Base-by-base conservation (phyloP, 805 yeast genomes). In the Grigorovia yakushimaensis region DNA sequence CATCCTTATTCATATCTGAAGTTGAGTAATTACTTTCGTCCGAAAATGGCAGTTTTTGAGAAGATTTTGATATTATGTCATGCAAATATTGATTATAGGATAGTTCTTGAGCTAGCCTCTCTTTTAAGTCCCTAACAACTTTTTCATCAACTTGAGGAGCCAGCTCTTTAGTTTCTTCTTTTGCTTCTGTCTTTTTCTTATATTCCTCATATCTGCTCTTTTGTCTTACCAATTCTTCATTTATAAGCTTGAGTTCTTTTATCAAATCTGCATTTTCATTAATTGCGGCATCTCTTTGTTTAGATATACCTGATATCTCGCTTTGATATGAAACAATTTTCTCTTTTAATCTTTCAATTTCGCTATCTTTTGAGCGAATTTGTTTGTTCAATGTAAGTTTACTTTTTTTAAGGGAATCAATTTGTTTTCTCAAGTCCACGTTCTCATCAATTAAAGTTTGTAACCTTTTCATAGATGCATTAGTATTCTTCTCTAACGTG, bases 361-460 rank as follows among this genome's bases (percentile, higher is more conserved):
- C 73, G 8, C 50, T 49, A 36, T 69, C 70, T 44, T 68, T 73
- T 5, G 60, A 54, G 18, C 60, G 54, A 18, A 73, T 53, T 7
- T 67, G 65, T 4, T 60, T 58, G 30, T 59, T 68, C 41, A 67
- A 60, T 41, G 66, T 70, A 2, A 61, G 50, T 7, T 70, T 61
- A 1, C 73, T 67, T 18, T 60, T 60, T 44, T 69, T 70, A 18
- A 70, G 57, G 6, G 60, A 49, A 9, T 63, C 61, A n/a, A 79
- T 45, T 47, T 73, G 69, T 8, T 55, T 58, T 36, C 71, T 62
- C 17, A 78, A 57, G n/a, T 58, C 63, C 23, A 62, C 62, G 52
- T 77, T 78, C 49, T 75, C 83, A 3, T 63, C 64, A 1, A 71
- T 57, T 21, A 73, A 57, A 5, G 66, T 61, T 43, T 67, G 60